Evolutionary conservation across 2,329 filamentous ascomycete species (phyloP), one percentile per base, ranked within the genome.

Genomic region (Sporothrix globosa): DNA sequence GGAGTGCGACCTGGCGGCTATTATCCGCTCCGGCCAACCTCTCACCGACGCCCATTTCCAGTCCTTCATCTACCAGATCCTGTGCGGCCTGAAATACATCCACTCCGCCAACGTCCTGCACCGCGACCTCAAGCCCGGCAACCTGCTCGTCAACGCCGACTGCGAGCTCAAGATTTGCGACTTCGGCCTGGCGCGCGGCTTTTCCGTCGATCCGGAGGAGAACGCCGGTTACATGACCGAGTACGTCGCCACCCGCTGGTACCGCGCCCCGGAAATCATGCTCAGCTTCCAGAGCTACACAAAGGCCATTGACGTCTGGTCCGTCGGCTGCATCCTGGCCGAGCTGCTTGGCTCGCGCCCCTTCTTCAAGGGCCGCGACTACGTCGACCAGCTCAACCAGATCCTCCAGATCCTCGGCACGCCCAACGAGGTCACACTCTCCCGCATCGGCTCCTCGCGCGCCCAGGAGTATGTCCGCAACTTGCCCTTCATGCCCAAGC

Each of bases 241-340:
- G 82, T 99, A 99, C 78, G 96, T 99, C 70, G 96, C 96, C 67
- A 99, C 96, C 68, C 88, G 96, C 83, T 99, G 96, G 96, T 99
- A 89, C 77, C 85, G 87, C 82, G 96, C 96, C 3, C 96, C 96
- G 5, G 96, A 99, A 82, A 99, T 99, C 76, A 99, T 99, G 96
- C 84, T 99, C 81, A 97, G 93, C 84, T 99, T 99, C 88, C 95
- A 98, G 82, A 97, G 93, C 84, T 99, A 99, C 82, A 99, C 96
- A 77, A 99, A 99, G 93, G 96, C 96, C 76, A 99, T 99, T 82
- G 96, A 99, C 79, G 95, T 99, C 46, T 99, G 96, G 96, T 99
- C 96, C 10, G 95, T 99, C 56, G 96, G 96, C 73, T 99, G 96
- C 79, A 99, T 99, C 77, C 88, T 99, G 69, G 96, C 96, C 69